Evolutionary conservation across 179 eudicot species (phyloP).

Genomic region (Silene noctiflora): DNA sequence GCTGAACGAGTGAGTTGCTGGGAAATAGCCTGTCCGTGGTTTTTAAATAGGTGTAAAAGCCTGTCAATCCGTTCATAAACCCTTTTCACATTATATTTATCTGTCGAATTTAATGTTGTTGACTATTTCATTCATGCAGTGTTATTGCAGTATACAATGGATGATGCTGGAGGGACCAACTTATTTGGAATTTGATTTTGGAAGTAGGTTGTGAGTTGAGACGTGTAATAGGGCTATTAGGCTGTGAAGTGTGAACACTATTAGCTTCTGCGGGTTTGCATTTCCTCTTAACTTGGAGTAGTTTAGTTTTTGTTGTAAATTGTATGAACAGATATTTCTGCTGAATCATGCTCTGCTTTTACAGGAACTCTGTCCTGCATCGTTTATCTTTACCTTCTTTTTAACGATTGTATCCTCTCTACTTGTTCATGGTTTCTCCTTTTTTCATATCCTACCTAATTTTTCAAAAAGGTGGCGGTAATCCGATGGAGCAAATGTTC

Average conservation of each 20-base stretch:
- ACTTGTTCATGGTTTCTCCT: too few species aligned
- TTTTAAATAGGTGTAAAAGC: background rate
- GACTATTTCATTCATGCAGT: background rate
- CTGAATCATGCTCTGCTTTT: background rate
- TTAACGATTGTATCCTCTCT: too few species aligned
- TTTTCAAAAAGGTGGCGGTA: too few species aligned
- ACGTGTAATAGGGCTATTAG: background rate
- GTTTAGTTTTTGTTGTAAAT: slow-evolving; percentile 14
- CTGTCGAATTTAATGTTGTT: background rate
- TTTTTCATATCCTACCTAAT: too few species aligned
- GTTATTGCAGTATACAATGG: background rate
- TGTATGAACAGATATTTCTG: background rate
- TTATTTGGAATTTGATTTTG: background rate
- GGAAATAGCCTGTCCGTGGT: background rate
- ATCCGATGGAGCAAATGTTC: too few species aligned
- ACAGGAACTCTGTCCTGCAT: background rate
- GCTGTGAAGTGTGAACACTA: background rate
- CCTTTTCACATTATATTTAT: background rate
- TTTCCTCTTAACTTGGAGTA: background rate
- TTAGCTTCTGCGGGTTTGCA: background rate
- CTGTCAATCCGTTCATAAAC: background rate
- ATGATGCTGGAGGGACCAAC: background rate
- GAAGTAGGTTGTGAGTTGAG: background rate
- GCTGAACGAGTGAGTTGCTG: background rate
- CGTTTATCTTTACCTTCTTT: background rate